Percentiles rank a stretch among this genome's conserved stretches.
phyloP scores from a whole-genome alignment of 1,284 basidiomycete species.

The Ceratorhiza oryzae-sativae region DNA sequence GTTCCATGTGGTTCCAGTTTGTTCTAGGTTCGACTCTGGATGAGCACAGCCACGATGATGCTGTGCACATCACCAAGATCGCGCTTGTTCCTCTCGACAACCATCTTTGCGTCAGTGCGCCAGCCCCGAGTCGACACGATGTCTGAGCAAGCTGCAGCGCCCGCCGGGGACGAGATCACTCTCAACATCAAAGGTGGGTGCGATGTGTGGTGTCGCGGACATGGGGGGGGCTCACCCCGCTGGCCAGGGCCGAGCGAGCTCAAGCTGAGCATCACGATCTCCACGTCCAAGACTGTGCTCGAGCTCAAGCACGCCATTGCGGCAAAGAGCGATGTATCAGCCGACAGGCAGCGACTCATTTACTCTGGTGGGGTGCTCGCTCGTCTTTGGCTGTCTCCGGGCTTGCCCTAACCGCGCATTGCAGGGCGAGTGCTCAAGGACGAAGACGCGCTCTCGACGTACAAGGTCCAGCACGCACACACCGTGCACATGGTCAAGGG shows the following conservation, averaged over 20 bases:
- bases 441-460: constrained; percentile 78
- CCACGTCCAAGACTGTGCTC: constrained; percentile 76
- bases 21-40: background rate
- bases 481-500: constrained; percentile 96
- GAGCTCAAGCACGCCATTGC: constrained; percentile 89
- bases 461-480: constrained; percentile 86
- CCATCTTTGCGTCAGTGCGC: background rate
- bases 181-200: constrained; percentile 82
- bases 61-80: background rate
- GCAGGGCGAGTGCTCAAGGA: constrained; percentile 65
- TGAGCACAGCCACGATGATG: constrained; percentile 9
- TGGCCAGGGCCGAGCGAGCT: constrained; percentile 78
- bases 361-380: constrained; percentile 72
- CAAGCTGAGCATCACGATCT: constrained; percentile 85
- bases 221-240: background rate
- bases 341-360: constrained; percentile 83
- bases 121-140: too few species aligned
- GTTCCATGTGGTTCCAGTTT: background rate
- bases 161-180: constrained; percentile 59
- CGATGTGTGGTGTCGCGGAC: too few species aligned
- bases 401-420: background rate
- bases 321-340: constrained; percentile 81
- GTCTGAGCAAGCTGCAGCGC: constrained; percentile 9
- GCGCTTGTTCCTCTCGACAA: background rate
- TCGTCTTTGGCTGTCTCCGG: constrained; percentile 15